Base-by-base conservation (phyloP, 345 rosid species). In the Acer campestre region DNA sequence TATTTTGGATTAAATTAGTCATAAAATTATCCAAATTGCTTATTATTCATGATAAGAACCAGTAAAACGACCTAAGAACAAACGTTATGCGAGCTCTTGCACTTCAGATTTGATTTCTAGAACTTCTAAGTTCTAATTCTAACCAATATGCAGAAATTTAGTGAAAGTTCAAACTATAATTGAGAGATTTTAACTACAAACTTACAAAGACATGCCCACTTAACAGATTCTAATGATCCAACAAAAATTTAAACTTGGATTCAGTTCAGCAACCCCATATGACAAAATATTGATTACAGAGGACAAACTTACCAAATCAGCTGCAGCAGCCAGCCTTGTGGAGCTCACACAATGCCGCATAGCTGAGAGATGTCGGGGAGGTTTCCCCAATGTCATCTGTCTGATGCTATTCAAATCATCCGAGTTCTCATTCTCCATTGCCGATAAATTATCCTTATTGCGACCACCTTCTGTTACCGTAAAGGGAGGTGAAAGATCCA, bases 311-410 rank as follows among this genome's bases (percentile, higher is more conserved):
- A 91, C 97, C 88, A 80, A 76, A 84, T 85, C 88, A 82, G 88
- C 83, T 13, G 86, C 87, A 44, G 81, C 76, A 35, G 86, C 84
- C 81, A 91, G 71, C 85, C 81, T 85, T 67, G 80, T 75, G 29
- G 88, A 75, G 81, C 85, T 79, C 73, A 89, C 71, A 79, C 86
- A 76, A 79, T 87, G 88, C 27, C 79, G 87, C 81, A 80, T 66
- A 16, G 77, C 75, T 0, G 92, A 87, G 77, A 85, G 75, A 59
- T 92, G 96, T 29, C 92, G 82, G 0, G 97, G 98, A 81, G 98
- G 98, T 79, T 94, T 94, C 18, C 91, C 86, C 63, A 38, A 84
- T 38, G 90, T 79, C 35, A 81, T 69, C 71, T 89, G 94, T 75
- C 83, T 91, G 59, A 80, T 46, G 22, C 70, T 80, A 84, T 91